A percentile compares a stretch with the other conserved stretches of the same genome.
Conservation (phyloP, 805 yeast genomes). For the Dipodascus geniculatus region DNA sequence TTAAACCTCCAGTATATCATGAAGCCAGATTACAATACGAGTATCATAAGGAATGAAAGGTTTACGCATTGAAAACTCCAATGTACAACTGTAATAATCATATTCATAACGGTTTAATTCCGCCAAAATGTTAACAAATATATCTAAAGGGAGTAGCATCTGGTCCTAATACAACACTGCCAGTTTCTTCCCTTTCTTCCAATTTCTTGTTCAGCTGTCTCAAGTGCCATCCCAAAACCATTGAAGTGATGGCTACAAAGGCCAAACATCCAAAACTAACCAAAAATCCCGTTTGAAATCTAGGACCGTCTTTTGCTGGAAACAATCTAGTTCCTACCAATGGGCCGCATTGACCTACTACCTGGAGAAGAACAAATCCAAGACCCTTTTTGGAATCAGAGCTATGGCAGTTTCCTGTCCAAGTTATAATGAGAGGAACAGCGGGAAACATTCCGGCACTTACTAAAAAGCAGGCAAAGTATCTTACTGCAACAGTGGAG, state of each 20-base stretch:
- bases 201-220: conserved; percentile 10
- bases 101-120: not conserved
- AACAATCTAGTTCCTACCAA: conserved; percentile 15
- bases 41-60: too few relatives aligned
- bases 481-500: conserved; percentile 15
- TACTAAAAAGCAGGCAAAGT: conserved; percentile 20
- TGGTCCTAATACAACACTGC: not conserved
- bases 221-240: conserved; percentile 7
- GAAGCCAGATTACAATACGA: too few relatives aligned
- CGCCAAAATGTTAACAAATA: not conserved
- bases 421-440: conserved; percentile 16
- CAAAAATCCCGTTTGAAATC: conserved; percentile 7
- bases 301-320: conserved; percentile 5
- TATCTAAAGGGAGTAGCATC: not conserved
- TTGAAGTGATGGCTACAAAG: conserved; percentile 1
- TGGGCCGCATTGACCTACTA: conserved; percentile 18
- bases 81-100: too few relatives aligned
- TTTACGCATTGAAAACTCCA: too few relatives aligned
- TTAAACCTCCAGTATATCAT: too few relatives aligned
- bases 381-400: conserved; percentile 20
- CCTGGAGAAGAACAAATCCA: conserved; percentile 14
- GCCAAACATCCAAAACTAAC: conserved; percentile 4
- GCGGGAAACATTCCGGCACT: conserved; percentile 15
- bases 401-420: conserved; percentile 21
- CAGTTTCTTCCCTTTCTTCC: conserved; percentile 13